These are phyloP conservation scores for Phyllostachys edulis DNA, from an alignment of 176 grass and related monocot genomes.

Conservation along the genomic window DNA sequence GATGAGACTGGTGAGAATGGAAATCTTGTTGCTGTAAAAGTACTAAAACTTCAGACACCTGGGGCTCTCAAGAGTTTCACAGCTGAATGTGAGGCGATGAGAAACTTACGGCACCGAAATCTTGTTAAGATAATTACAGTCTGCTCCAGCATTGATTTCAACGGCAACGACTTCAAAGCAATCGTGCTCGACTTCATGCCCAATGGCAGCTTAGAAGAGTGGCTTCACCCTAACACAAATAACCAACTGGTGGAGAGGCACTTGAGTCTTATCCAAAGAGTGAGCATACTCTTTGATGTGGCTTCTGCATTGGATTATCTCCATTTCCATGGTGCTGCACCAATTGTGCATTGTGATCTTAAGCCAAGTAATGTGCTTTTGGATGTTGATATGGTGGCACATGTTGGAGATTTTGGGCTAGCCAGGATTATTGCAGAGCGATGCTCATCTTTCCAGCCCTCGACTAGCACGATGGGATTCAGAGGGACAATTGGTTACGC, in stretches of 20 bases:
- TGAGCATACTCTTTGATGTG: no score
- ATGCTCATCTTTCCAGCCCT: not conserved
- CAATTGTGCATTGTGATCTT: slow-evolving; percentile 14
- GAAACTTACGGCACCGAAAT: slow-evolving; percentile 16
- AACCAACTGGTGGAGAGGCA: no score
- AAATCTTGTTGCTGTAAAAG: slow-evolving; percentile 22
- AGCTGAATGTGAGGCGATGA: slow-evolving; percentile 27
- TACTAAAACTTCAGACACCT: not conserved
- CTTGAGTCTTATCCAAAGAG: no score
- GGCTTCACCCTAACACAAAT: not conserved
- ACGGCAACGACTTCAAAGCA: slow-evolving; percentile 32
- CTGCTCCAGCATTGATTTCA: slow-evolving; percentile 21
- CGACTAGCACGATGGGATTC: not conserved
- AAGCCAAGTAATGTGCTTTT: slow-evolving; percentile 23
- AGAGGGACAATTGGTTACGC: slow-evolving; percentile 24
- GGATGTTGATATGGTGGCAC: slow-evolving; percentile 5
- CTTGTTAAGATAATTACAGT: slow-evolving; percentile 20
- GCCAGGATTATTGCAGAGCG: not conserved
- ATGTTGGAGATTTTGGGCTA: slow-evolving; percentile 5
- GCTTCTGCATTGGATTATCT: slow-evolving; percentile 7
- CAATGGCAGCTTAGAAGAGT: slow-evolving; percentile 15
- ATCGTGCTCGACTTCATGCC: slow-evolving; percentile 13
- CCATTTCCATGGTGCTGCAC: not conserved
- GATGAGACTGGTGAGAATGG: not conserved
- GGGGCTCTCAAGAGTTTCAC: not conserved